Evolutionary conservation across 2,329 filamentous ascomycete genomes (phyloP).

Genomic region (Rutstroemia sydowiana): DNA sequence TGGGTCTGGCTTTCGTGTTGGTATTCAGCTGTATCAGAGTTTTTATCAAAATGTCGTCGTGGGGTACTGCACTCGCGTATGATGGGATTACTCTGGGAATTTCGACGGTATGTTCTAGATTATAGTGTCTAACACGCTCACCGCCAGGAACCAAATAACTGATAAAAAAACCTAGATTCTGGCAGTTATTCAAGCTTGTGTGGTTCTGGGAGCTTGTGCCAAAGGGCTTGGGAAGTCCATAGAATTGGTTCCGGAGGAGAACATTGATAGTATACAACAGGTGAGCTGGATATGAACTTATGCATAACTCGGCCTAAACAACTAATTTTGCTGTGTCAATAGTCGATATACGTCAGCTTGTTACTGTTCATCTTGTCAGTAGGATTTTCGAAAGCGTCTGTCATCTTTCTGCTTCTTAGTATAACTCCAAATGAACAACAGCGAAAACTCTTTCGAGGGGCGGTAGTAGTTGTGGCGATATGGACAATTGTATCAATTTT

Average conservation of each 20-base stretch:
- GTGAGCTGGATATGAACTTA: constrained; percentile 1
- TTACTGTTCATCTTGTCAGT: constrained; percentile 35
- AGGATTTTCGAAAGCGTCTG: constrained; percentile 37
- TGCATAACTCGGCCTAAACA: too few species aligned
- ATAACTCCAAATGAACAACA: constrained; percentile 38
- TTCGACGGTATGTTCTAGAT: constrained; percentile 7
- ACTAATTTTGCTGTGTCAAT: background rate
- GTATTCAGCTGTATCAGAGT: constrained; percentile 11
- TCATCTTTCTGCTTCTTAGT: constrained; percentile 37
- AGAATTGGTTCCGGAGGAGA: constrained; percentile 10
- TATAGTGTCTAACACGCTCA: too few species aligned
- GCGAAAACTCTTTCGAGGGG: constrained; percentile 28
- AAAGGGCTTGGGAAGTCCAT: constrained; percentile 14
- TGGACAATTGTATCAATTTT: constrained; percentile 35
- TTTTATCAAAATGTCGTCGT: constrained; percentile 1
- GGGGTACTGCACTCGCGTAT: background rate
- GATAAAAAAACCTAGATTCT: constrained; percentile 9
- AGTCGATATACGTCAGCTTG: constrained; percentile 34
- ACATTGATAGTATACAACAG: constrained; percentile 10
- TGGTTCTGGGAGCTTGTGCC: constrained; percentile 11
- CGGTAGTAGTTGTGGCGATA: constrained; percentile 25
- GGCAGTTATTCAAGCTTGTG: constrained; percentile 9
- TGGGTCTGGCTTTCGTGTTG: constrained; percentile 10
- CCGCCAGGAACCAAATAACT: too few species aligned
- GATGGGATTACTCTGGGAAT: constrained; percentile 9